phyloP scores from a whole-genome alignment of 2,329 filamentous ascomycete genomes.

The Metarhizium brunneum region DNA sequence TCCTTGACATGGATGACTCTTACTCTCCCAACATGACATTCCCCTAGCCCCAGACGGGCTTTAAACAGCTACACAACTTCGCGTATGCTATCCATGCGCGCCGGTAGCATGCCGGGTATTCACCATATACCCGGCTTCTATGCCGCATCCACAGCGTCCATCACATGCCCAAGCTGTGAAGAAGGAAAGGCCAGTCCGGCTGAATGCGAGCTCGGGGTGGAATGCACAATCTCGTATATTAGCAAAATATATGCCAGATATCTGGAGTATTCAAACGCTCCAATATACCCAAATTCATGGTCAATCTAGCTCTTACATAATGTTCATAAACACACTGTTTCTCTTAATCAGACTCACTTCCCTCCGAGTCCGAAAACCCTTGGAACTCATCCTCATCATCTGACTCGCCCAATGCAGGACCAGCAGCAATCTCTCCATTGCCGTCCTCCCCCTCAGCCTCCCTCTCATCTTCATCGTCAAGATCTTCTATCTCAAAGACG shows the following conservation, averaged over 20 bases:
- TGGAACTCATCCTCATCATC: conserved; percentile 50
- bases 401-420: conserved; percentile 15
- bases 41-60: not conserved
- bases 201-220: not conserved
- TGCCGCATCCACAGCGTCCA: no score
- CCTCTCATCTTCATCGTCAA: conserved; percentile 30
- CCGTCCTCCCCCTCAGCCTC: conserved; percentile 15
- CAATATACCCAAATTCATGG: not conserved
- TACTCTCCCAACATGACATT: not conserved
- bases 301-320: not conserved
- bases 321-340: not conserved
- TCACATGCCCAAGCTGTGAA: no score
- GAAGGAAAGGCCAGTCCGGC: not conserved
- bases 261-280: not conserved
- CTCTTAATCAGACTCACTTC: conserved; percentile 27
- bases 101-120: no score
- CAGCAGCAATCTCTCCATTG: conserved; percentile 23
- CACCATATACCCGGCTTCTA: no score
- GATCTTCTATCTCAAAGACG: conserved; percentile 61
- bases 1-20: not conserved
- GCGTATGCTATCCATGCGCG: no score
- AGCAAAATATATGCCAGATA: not conserved
- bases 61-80: no score
- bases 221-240: not conserved
- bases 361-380: conserved; percentile 40